Base-by-base conservation (phyloP, 2,329 filamentous ascomycete genomes). In the Zarea fungicola region DNA sequence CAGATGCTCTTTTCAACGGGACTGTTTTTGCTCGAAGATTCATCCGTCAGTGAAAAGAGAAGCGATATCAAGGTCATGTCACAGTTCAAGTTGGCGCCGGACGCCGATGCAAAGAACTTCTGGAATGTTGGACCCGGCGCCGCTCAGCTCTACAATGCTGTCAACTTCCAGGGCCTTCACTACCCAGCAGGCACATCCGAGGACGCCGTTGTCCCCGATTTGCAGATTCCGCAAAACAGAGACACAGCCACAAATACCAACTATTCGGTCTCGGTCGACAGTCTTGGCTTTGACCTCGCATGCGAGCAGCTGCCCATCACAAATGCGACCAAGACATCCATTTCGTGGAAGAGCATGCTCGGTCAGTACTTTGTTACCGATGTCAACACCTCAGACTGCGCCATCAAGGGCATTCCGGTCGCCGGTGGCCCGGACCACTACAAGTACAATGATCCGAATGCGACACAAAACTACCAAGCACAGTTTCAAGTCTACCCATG, bases 1-100 rank as follows among this genome's bases (percentile, higher is more conserved):
- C 14, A 60, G 59, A 58, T 54, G 26, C 50, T 59, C 35, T 60
- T 61, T 31, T 61, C 60, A n/a, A 66, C 62, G 1, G 61, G 60
- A 42, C 46, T 65, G 16, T 51, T 65, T 25, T 56, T 60, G 28
- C 51, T 61, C 36, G 59, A 61, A 42, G 54, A 61, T 18, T 60
- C 56, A 32, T 44, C 52, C 29, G 51, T 60, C 9, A 58, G 55
- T 11, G 52, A 48, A 29, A 25, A 40, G n/a, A 54, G 52, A 39
- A 31, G 16, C 25, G 52, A 58, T 31, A 55, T 57, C 37, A 51
- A 42, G 9, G 6, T 57, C 23, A 52, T 52, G 43, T 45, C 36
- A n/a, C 35, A 48, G 29, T 56, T 58, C 23, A 49, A 50, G 18
- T 42, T 56, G 4, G 25, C 35, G 5, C 16, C 35, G 5, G 23